A percentile compares a stretch with the other conserved stretches of the same genome.
phyloP scores from a whole-genome alignment of 805 yeast genomes.

The Yarrowia hollandica region DNA sequence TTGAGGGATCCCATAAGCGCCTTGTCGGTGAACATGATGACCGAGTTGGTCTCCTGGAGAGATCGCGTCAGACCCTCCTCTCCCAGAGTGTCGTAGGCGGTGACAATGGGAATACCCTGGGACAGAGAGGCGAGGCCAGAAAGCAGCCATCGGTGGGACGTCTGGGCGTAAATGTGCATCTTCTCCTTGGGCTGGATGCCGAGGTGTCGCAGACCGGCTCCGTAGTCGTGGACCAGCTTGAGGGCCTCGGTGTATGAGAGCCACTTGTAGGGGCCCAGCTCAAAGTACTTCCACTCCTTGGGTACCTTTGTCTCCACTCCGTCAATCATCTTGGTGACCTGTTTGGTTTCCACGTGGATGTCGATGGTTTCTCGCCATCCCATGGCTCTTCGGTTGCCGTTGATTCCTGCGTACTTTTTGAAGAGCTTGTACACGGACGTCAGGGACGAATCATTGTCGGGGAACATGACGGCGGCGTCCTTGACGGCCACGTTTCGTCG shows the following conservation, averaged over 20 bases:
- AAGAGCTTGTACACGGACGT: conserved; percentile 70
- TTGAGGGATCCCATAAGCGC: conserved; percentile 63
- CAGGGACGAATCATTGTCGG: conserved; percentile 58
- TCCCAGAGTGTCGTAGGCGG: conserved; percentile 95
- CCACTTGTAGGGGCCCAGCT: conserved; percentile 69
- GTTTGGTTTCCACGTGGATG: conserved; percentile 72
- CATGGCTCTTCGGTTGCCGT: conserved; percentile 57
- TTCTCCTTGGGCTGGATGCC: conserved; percentile 70
- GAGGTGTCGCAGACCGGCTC: conserved; percentile 71
- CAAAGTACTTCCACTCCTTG: conserved; percentile 86
- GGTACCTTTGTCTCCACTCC: conserved; percentile 72
- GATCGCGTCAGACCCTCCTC: conserved; percentile 81
- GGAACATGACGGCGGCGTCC: conserved; percentile 53
- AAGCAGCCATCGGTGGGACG: conserved; percentile 90
- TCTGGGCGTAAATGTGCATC: conserved; percentile 82
- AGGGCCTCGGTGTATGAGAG: conserved; percentile 61
- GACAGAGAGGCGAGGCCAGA: conserved; percentile 74
- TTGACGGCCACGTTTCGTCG: conserved; percentile 41
- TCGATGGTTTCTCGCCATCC: conserved; percentile 80
- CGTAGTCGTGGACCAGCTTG: conserved; percentile 52
- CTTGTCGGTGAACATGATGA: conserved; percentile 82
- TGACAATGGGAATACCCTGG: conserved; percentile 82
- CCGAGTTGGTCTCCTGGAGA: conserved; percentile 74
- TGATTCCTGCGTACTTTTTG: conserved; percentile 58
- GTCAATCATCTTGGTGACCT: conserved; percentile 70